Base-by-base conservation (phyloP, 352 stramenopile genomes). In the Phytophthora crassamura region DNA sequence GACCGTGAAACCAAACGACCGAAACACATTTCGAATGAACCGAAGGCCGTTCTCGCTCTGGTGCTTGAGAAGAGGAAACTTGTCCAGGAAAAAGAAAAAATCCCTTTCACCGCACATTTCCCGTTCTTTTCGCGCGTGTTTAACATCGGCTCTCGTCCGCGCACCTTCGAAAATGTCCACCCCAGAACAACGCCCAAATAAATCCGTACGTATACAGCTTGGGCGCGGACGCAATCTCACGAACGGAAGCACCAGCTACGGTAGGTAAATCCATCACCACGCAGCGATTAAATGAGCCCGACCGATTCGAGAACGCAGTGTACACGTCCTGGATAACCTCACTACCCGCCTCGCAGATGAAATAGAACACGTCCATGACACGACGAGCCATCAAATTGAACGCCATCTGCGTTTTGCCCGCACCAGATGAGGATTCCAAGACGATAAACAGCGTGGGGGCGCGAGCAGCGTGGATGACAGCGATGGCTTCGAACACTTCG, bases 361-460 rank as follows among this genome's bases (percentile, higher is more conserved):
- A 49, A 39, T 59, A 50, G 49, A 59, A 59, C 11, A 59, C 51
- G 5, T 49, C 38, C 2, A 59, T 16, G 8, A 49, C 51, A 47
- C 49, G 25, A 20, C 51, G 38, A 18, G 16, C 51, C 51, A 59
- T 59, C 28, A 59, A 16, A 9, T 59, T 59, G 25, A 59, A 59
- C 36, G 51, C 51, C 51, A 59, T 59, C 16, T 59, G 51, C 5
- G 22, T 48, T 39, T 59, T 59, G 7, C 51, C 51, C 51, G 34
- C 49, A 33, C 51, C 51, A 40, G 51, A 59, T 3, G 51, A 59
- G 4, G 36, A 49, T 12, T 59, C 51, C 38, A 49, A 59, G 11
- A 48, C 28, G n/a, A 59, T 40, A 49, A 59, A 59, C 4, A 38
- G 38, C 9, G 42, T 33, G 12, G 16, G 12, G 20, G 3, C 1